phyloP scores from a whole-genome alignment of 129 eudicot species.

The carrot (Daucus carota) region DNA sequence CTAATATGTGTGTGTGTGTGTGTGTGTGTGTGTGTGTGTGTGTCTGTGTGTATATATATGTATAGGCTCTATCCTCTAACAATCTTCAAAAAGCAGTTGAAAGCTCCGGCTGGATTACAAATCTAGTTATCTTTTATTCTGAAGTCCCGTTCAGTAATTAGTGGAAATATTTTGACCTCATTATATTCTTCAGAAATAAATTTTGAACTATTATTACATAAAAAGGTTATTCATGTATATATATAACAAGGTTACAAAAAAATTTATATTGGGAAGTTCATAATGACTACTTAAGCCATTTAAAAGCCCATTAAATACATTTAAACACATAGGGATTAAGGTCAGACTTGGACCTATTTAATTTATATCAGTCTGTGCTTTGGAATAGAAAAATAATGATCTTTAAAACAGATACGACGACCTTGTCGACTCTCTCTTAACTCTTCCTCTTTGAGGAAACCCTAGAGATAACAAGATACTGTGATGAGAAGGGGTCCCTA shows the following conservation, averaged over 20 bases:
- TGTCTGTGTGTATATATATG: too few relatives aligned
- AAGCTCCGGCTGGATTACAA: neutral
- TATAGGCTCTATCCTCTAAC: neutral
- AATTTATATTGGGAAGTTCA: neutral
- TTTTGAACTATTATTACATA: neutral
- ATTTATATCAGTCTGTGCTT: too few relatives aligned
- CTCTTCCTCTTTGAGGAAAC: neutral
- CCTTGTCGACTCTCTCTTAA: too few relatives aligned
- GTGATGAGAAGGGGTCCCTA: too few relatives aligned
- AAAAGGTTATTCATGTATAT: too few relatives aligned
- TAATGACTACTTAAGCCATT: too few relatives aligned
- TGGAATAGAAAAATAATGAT: too few relatives aligned
- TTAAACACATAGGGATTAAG: neutral
- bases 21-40: too few relatives aligned
- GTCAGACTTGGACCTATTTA: neutral
- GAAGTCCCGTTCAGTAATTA: neutral
- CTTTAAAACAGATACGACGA: neutral
- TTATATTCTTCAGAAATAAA: neutral
- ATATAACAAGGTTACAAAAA: neutral
- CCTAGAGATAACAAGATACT: neutral
- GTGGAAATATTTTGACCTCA: neutral
- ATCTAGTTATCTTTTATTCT: neutral
- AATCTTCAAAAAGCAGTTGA: neutral
- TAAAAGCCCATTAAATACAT: too few relatives aligned
- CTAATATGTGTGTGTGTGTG: too few relatives aligned